Conservation (phyloP, 2,329 filamentous ascomycete species). For the Fusarium sp. region DNA sequence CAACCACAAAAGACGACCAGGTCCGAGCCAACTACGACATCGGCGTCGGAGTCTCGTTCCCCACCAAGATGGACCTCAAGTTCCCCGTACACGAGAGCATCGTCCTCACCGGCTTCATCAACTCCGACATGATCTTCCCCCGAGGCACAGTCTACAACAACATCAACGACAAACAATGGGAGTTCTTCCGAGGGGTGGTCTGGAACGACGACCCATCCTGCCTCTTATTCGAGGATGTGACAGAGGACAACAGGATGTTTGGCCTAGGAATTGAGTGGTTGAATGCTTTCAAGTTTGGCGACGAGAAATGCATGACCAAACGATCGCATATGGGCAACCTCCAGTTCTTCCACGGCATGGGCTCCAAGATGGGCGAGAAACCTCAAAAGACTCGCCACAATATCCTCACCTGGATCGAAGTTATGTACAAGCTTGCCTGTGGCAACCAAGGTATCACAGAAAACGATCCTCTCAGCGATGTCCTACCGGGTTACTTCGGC, state of each 20-base stretch:
- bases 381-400: conserved; percentile 18
- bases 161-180: conserved; percentile 36
- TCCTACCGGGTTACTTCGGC: conserved; percentile 1
- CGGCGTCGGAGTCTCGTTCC: conserved; percentile 22
- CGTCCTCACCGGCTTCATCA: conserved; percentile 30
- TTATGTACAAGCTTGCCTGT: conserved; percentile 40
- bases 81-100: conserved; percentile 34
- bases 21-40: conserved; percentile 23
- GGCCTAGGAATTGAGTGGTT: conserved; percentile 24
- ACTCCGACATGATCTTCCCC: conserved; percentile 28
- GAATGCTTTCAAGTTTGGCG: conserved; percentile 27
- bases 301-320: conserved; percentile 33
- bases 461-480: not conserved
- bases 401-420: conserved; percentile 29
- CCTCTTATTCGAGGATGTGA: conserved; percentile 21
- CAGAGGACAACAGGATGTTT: conserved; percentile 27
- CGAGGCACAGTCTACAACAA: conserved; percentile 38
- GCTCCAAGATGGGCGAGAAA: conserved; percentile 17
- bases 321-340: conserved; percentile 37
- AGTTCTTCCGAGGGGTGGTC: conserved; percentile 31
- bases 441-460: conserved; percentile 14
- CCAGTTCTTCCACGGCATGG: conserved; percentile 38
- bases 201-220: conserved; percentile 41
- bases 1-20: not conserved
- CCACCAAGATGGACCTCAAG: conserved; percentile 21